phyloP scores from a whole-genome alignment of 2,329 filamentous ascomycete species.

The Drechslera avenae region DNA sequence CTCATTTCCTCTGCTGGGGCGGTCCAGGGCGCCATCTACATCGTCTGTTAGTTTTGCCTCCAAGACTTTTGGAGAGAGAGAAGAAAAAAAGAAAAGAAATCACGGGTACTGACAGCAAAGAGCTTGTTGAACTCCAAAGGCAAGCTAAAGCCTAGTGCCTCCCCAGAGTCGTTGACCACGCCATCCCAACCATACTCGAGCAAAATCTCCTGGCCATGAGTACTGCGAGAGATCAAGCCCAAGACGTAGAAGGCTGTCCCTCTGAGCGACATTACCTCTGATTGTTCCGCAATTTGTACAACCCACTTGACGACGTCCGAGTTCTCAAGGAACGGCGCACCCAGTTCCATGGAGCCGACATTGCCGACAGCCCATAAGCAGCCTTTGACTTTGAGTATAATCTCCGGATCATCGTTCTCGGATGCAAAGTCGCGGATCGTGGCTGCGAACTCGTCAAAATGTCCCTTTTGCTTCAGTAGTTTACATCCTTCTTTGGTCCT shows the following conservation, averaged over 20 bases:
- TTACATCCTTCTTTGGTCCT: constrained; percentile 91
- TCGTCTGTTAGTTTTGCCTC: constrained; percentile 19
- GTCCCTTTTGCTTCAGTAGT: constrained; percentile 87
- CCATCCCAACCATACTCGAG: constrained; percentile 92
- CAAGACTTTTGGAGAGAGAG: too few species aligned
- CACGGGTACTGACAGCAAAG: constrained; percentile 64
- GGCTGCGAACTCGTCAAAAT: constrained; percentile 90
- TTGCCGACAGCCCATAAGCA: constrained; percentile 98
- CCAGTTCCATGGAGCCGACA: constrained; percentile 96
- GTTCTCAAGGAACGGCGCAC: constrained; percentile 89
- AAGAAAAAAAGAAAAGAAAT: too few species aligned
- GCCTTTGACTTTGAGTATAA: constrained; percentile 91
- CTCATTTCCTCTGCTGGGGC: constrained; percentile 37
- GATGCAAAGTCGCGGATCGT: constrained; percentile 88
- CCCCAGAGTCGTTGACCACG: constrained; percentile 80
- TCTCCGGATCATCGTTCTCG: constrained; percentile 82
- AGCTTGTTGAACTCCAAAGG: constrained; percentile 78
- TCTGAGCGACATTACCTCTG: constrained; percentile 88
- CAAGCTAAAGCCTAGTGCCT: constrained; percentile 85
- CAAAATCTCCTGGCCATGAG: constrained; percentile 90
- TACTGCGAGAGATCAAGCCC: constrained; percentile 86
- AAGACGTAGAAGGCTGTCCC: constrained; percentile 97
- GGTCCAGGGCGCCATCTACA: constrained; percentile 48
- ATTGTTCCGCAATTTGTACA: constrained; percentile 83
- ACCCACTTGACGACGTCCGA: constrained; percentile 87